Base-by-base conservation (phyloP, 2,329 filamentous ascomycete genomes). In the Xylaria sp. region DNA sequence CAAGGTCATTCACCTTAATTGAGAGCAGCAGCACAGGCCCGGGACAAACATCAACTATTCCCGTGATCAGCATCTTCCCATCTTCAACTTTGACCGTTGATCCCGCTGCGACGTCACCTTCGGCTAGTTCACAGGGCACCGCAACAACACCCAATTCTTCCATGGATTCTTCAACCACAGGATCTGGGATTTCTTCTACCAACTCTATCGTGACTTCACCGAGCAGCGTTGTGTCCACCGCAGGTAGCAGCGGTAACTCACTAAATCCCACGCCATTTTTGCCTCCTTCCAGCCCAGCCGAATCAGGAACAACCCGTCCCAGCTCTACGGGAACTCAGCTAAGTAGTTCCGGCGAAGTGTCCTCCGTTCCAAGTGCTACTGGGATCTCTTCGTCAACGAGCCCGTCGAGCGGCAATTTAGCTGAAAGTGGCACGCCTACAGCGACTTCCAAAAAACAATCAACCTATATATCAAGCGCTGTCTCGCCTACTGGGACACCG, bases 401-500 rank as follows among this genome's bases (percentile, higher is more conserved):
- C 6, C 55, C 68, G 39, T 62, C 70, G 8, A 57, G 52, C 12
- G 39, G 64, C 3, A 20, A 23, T 12, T 50, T 58, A 9, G 28
- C 50, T 46, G 51, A 13, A 63, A 70, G 63, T 58, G 64, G 66
- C 34, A 39, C 60, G 6, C 20, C 50, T 3, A 34, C 52, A 1
- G 62, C 59, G 7, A 60, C 39, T 56, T 44, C 73, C 1, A 63
- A 67, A 9, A 52, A 69, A 12, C 69, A 70, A 52, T 73, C 76
- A 46, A 72, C 73, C 34, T 73, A 72, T 39, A 65, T 64, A 25
- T 75, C 75, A 18, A 70, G 70, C 23, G 67, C 71, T 1, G 74
- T 78, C 34, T 75, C 77, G 34, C 75, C 79, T 20, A 85, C 83
- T 3, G 81, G 82, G 7, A 71, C 75, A 1, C 77, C 82, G 0